Base-by-base conservation (phyloP, 2,329 filamentous ascomycete genomes). In the Drechslerella dactyloides region DNA sequence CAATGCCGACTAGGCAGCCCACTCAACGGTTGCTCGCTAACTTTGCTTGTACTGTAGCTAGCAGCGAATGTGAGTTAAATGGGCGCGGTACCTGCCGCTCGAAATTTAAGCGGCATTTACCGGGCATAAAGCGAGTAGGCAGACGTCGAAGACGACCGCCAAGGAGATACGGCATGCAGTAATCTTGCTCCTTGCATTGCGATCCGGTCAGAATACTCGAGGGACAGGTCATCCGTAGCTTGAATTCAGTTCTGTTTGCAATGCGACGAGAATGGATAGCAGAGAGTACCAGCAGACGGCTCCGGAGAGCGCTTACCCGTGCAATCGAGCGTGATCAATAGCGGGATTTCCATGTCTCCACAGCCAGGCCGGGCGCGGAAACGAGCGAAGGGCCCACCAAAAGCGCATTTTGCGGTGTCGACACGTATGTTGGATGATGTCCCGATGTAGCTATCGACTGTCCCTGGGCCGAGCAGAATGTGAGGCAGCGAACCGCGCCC, bases 71-170 rank as follows among this genome's bases (percentile, higher is more conserved):
- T 33, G 3, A 7, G 27, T 33, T 42, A 24, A 56, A 46, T 30
- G 44, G 44, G 5, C n/a, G 30, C 55, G 54, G 50, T 55, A 42
- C 62, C 58, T 69, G 65, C 65, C 65, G 65, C 65, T 58, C 42
- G 56, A 42, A 63, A 58, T 53, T 58, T 69, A 54, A 69, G 65
- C 65, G 65, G 65, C 53, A 69, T 69, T 6, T 63, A 63, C 65
- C 58, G 65, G 44, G 44, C 17, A 44, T 44, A 44, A 15, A 44
- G 44, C 8, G 44, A 48, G 44, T 48, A 48, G 44, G 44, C 44
- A 48, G 44, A 48, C 44, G 15, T 42, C 13, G 11, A 6, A 4
- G n/a, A 15, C 37, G 37, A 42, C 37, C 15, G 27, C 27, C 27
- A 33, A 33, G 27, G 27, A 33, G 27, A 33, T 33, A 33, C 27